Base-by-base conservation (phyloP, 1,139 yeast genomes). In the Blastobotrys elegans region DNA sequence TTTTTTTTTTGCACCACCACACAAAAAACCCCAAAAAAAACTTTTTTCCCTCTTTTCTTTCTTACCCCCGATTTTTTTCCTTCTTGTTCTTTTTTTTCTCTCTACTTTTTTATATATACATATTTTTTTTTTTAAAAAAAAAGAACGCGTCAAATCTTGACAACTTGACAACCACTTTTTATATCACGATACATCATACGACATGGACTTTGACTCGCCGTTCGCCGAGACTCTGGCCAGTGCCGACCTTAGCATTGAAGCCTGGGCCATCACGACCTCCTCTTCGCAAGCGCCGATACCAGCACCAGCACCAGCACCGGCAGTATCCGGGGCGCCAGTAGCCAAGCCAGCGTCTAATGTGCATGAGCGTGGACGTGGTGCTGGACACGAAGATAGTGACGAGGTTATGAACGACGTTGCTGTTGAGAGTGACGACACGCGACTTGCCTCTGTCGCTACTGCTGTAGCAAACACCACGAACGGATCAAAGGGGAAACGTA, bases 341-440 rank as follows among this genome's bases (percentile, higher is more conserved):
- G 42, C 57, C 64, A 50, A 60, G 65, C 50, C 53, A 54, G 50
- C 53, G 43, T 53, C 53, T 43, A 39, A 52, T 47, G 40, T 52
- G 45, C n/a, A n/a, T n/a, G n/a, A n/a, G n/a, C n/a, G n/a, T n/a
- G n/a, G n/a, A 56, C 62, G 38, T 49, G 58, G 46, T 44, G 54
- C 40, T 39, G 45, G 33, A 48, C 50, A 44, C 43, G 51, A 30
- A 47, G 53, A 11, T 37, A 47, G 33, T 45, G 51, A 17, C 51
- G 56, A 21, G 50, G 54, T 41, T 50, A 48, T 40, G 38, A 26
- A n/a, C n/a, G n/a, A n/a, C n/a, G n/a, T n/a, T n/a, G n/a, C n/a
- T n/a, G n/a, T n/a, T n/a, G n/a, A n/a, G n/a, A n/a, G n/a, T n/a
- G n/a, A n/a, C n/a, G n/a, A n/a, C n/a, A n/a, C n/a, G n/a, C n/a